These are phyloP conservation scores for Combretum micranthum DNA, from an alignment of 345 rosid genomes.

Conservation along the genomic window DNA sequence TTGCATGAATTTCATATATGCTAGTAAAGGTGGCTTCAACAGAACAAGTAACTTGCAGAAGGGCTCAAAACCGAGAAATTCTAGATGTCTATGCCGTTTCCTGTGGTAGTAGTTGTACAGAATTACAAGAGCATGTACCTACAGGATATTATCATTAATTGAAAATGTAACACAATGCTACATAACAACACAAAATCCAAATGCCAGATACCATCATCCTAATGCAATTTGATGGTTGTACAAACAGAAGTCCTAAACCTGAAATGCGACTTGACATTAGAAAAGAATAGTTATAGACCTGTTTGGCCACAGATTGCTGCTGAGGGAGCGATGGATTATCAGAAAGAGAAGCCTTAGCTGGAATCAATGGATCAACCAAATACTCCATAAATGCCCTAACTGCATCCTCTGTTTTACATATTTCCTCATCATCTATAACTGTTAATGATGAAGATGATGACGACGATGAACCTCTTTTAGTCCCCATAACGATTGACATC, in stretches of 20 bases:
- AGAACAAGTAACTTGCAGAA: slow-evolving; percentile 58
- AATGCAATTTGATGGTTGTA: too few relatives aligned
- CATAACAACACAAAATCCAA: neutral
- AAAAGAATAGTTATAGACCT: slow-evolving; percentile 27
- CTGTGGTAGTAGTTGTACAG: slow-evolving; percentile 69
- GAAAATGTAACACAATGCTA: neutral
- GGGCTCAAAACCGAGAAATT: slow-evolving; percentile 40
- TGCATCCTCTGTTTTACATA: slow-evolving; percentile 68
- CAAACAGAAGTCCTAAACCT: too few relatives aligned
- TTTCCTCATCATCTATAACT: slow-evolving; percentile 5
- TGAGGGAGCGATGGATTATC: slow-evolving; percentile 29
- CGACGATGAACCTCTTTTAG: too few relatives aligned
- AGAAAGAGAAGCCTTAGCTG: slow-evolving; percentile 24
- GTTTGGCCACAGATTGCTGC: slow-evolving; percentile 53
- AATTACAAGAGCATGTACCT: slow-evolving; percentile 73
- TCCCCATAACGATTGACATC: too few relatives aligned
- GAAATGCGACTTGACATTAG: neutral
- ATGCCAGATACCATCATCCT: neutral
- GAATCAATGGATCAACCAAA: slow-evolving; percentile 71
- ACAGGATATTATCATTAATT: neutral
- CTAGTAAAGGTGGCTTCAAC: slow-evolving; percentile 41
- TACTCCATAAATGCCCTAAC: slow-evolving; percentile 39
- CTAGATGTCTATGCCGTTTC: slow-evolving; percentile 42
- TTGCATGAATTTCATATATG: slow-evolving; percentile 39
- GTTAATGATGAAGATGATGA: too few relatives aligned